Evolutionary conservation across 176 grass and related monocot genomes (phyloP).

Genomic region (Puya raimondii): DNA sequence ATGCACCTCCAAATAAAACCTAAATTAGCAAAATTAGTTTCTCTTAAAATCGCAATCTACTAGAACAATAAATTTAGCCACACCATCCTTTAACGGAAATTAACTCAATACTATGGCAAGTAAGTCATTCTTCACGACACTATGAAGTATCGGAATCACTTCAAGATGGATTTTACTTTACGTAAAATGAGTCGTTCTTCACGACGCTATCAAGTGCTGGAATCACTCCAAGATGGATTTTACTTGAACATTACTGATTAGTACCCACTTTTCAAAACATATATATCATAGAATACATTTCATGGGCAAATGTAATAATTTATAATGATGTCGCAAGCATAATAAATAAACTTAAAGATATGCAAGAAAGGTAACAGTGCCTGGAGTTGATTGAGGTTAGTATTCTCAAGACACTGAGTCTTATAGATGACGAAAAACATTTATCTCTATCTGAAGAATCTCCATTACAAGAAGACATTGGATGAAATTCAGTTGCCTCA

Average conservation of each 20-base stretch:
- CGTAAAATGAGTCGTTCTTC: not conserved
- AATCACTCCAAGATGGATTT: not conserved
- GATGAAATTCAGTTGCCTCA: slow-evolving; percentile 90
- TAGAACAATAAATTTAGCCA: too few relatives aligned
- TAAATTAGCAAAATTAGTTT: too few relatives aligned
- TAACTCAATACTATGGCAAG: not conserved
- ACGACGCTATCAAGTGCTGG: not conserved
- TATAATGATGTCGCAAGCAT: not conserved
- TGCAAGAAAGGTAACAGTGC: slow-evolving; percentile 31
- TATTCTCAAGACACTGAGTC: slow-evolving; percentile 48
- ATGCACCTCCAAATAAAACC: too few relatives aligned
- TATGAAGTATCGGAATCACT: not conserved
- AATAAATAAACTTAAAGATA: slow-evolving; percentile 10
- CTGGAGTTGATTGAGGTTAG: slow-evolving; percentile 41
- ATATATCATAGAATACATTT: too few relatives aligned
- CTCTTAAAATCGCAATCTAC: too few relatives aligned
- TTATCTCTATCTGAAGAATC: slow-evolving; percentile 49
- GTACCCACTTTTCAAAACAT: too few relatives aligned
- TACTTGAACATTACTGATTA: not conserved
- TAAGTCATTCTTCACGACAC: not conserved
- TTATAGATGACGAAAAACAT: slow-evolving; percentile 50
- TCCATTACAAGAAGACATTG: slow-evolving; percentile 45
- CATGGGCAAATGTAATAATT: too few relatives aligned
- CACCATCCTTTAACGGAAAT: not conserved
- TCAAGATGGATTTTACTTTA: not conserved